Percentiles rank a stretch among this genome's conserved stretches.
phyloP scores from a whole-genome alignment of 257 asterid genomes.

The Solanum chiquidenum region DNA sequence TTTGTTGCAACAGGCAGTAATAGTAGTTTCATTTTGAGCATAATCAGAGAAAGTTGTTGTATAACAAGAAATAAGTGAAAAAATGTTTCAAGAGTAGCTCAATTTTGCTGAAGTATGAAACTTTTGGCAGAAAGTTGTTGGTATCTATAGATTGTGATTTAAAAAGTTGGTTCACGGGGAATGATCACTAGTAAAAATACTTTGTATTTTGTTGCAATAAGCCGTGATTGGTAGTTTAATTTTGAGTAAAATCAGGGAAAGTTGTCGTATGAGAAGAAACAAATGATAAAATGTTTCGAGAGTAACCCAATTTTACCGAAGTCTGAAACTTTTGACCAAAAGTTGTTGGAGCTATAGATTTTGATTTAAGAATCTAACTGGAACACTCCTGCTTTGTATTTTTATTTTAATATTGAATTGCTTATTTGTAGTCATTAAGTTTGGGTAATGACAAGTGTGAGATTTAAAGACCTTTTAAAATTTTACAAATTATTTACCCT shows the following conservation, averaged over 20 bases:
- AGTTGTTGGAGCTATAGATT: not conserved
- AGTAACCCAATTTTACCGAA: not conserved
- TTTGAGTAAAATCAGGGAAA: not conserved
- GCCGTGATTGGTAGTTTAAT: not conserved
- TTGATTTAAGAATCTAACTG: not conserved
- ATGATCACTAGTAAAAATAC: not conserved
- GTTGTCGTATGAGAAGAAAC: not conserved
- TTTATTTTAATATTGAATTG: not conserved
- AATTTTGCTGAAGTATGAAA: not conserved
- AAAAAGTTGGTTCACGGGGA: not conserved
- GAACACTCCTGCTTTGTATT: not conserved
- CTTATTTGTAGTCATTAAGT: not conserved
- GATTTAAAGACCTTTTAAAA: not conserved
- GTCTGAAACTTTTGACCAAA: not conserved
- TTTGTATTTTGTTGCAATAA: not conserved
- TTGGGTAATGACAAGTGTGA: not conserved
- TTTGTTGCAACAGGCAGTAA: not conserved
- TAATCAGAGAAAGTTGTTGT: not conserved
- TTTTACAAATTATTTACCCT: not conserved
- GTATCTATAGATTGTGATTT: not conserved
- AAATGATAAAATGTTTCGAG: not conserved
- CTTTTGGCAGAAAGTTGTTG: not conserved
- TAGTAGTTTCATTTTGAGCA: not conserved
- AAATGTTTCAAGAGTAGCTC: not conserved
- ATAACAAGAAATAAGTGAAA: not conserved